Conservation (phyloP, 805 yeast genomes). For the Saturnispora diversa region DNA sequence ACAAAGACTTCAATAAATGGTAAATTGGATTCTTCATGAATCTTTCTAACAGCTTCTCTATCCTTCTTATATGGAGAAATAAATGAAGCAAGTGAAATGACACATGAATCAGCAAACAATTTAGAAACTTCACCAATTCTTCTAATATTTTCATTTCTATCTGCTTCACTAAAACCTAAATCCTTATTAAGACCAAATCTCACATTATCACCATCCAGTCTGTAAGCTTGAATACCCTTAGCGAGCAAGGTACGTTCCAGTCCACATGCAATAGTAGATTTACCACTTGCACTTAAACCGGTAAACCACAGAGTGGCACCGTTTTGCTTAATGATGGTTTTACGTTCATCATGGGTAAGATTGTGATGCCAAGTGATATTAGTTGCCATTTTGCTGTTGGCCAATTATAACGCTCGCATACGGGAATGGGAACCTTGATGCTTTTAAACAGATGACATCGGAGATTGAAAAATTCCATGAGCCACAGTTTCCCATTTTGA, state of each 20-base stretch:
- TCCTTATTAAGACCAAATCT: slow-evolving; percentile 94
- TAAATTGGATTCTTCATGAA: slow-evolving; percentile 65
- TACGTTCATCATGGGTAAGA: slow-evolving; percentile 75
- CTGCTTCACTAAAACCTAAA: slow-evolving; percentile 84
- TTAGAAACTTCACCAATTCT: slow-evolving; percentile 93
- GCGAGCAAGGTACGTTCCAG: slow-evolving; percentile 74
- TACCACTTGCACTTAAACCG: slow-evolving; percentile 92
- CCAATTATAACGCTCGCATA: too few relatives aligned
- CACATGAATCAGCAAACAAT: slow-evolving; percentile 87
- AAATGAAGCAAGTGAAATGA: slow-evolving; percentile 82
- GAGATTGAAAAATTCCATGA: neutral
- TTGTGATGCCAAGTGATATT: slow-evolving; percentile 96
- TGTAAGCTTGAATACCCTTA: slow-evolving; percentile 64
- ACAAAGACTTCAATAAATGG: slow-evolving; percentile 88
- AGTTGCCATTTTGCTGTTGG: slow-evolving; percentile 86
- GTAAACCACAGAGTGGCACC: slow-evolving; percentile 95
- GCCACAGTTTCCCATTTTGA: neutral
- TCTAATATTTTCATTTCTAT: slow-evolving; percentile 90
- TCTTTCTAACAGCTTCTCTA: slow-evolving; percentile 75
- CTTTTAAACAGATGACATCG: neutral
- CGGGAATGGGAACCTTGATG: neutral
- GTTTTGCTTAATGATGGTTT: slow-evolving; percentile 59
- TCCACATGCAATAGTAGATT: slow-evolving; percentile 89
- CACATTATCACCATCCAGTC: slow-evolving; percentile 91
- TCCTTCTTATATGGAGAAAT: slow-evolving; percentile 86